Evolutionary conservation across 169 alveolate genomes (phyloP).

Genomic region (Cyclospora cayetanensis): DNA sequence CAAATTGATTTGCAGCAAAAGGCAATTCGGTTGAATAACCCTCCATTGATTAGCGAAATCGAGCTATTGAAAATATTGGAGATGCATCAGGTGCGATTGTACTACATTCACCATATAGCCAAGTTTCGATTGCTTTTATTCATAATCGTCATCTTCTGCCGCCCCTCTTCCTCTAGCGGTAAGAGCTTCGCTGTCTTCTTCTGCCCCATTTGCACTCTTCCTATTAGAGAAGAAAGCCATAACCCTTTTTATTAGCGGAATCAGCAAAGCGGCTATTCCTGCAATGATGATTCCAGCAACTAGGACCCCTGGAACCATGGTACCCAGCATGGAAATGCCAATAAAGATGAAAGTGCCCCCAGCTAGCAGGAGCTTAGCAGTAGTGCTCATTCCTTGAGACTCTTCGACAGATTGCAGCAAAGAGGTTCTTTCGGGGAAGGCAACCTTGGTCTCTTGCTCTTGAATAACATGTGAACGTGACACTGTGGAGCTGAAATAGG

Average conservation of each 20-base stretch:
- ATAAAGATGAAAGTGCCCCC: background rate
- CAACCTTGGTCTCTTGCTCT: background rate
- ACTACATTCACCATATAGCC: no score
- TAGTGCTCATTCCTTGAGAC: background rate
- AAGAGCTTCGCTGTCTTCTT: no score
- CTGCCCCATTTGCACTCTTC: background rate
- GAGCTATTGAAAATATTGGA: no score
- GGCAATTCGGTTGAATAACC: no score
- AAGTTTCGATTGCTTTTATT: no score
- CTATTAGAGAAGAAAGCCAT: background rate
- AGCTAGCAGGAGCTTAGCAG: background rate
- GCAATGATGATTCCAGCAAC: background rate
- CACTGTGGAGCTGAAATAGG: background rate
- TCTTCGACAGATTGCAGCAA: background rate
- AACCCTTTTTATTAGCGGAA: background rate
- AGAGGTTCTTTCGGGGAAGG: no score
- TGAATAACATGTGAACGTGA: background rate
- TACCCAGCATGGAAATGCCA: background rate
- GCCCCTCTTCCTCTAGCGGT: no score
- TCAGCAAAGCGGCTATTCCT: background rate
- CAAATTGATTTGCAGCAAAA: no score
- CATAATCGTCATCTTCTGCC: no score
- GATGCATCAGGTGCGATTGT: no score
- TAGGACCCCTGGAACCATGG: background rate
- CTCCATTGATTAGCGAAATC: no score